Conservation (phyloP, 768 basidiomycete species). For the Lactarius psammicola region DNA sequence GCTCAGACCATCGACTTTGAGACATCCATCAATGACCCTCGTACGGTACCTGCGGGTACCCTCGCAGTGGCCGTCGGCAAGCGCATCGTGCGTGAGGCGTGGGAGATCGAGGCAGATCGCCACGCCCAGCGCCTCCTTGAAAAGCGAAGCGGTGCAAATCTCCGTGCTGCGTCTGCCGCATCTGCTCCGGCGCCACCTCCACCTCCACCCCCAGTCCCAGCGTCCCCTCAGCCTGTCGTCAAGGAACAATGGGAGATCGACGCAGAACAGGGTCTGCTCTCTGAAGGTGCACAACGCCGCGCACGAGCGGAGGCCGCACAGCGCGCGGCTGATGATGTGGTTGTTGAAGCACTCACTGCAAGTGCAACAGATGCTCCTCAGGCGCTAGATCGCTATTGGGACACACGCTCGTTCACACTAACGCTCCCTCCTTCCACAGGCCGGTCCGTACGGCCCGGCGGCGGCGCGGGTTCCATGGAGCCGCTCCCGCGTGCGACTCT, state of each 20-base stretch:
- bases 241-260: constrained; percentile 83
- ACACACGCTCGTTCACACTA: constrained; percentile 17
- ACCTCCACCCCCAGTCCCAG: too few species aligned
- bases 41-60: constrained; percentile 3
- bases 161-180: constrained; percentile 24
- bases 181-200: constrained; percentile 11
- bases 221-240: constrained; percentile 35
- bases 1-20: constrained; percentile 56
- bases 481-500: constrained; percentile 25
- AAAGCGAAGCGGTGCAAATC: constrained; percentile 28
- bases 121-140: constrained; percentile 35
- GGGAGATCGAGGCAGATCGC: constrained; percentile 78
- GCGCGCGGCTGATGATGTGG: background rate
- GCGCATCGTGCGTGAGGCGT: constrained; percentile 65
- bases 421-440: constrained; percentile 25
- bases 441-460: constrained; percentile 6
- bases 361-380: constrained; percentile 11
- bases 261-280: constrained; percentile 69
- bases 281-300: constrained; percentile 69
- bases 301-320: constrained; percentile 55
- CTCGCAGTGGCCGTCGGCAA: constrained; percentile 60
- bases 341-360: constrained; percentile 27
- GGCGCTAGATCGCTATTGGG: constrained; percentile 25
- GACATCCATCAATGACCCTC: constrained; percentile 44
- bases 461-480: background rate